Evolutionary conservation across 1,284 basidiomycete genomes (phyloP).

Genomic region (Amylostereum chailletii): DNA sequence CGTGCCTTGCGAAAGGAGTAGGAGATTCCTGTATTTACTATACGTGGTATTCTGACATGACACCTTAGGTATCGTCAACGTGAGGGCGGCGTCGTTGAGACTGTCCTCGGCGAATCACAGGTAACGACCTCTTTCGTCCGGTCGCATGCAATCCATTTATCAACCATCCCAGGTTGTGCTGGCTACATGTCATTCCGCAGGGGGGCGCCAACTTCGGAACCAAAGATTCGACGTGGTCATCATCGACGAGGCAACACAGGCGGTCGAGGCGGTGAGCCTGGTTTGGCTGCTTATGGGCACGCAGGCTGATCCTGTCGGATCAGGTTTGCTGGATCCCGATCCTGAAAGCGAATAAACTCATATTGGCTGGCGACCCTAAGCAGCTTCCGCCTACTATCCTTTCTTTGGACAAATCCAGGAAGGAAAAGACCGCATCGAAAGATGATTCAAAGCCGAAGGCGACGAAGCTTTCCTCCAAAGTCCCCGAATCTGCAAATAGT

Average conservation of each 20-base stretch:
- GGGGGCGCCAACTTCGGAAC: slow-evolving; percentile 69
- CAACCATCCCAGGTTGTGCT: slow-evolving; percentile 59
- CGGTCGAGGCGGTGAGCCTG: slow-evolving; percentile 74
- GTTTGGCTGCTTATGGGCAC: neutral
- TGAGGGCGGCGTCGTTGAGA: slow-evolving; percentile 75
- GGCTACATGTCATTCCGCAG: slow-evolving; percentile 89
- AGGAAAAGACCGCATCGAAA: slow-evolving; percentile 21
- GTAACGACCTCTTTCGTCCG: slow-evolving; percentile 23
- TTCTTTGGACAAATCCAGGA: slow-evolving; percentile 36
- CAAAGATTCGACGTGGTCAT: slow-evolving; percentile 85
- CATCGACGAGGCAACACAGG: slow-evolving; percentile 96
- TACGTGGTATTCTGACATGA: neutral
- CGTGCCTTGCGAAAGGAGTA: slow-evolving; percentile 87
- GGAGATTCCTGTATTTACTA: slow-evolving; percentile 13
- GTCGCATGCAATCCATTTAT: slow-evolving; percentile 1
- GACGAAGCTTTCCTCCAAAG: neutral
- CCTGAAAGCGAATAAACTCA: slow-evolving; percentile 80
- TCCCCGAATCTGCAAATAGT: neutral
- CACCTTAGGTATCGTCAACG: slow-evolving; percentile 71
- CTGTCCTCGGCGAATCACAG: slow-evolving; percentile 73
- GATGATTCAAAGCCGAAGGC: neutral
- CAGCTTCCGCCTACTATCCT: slow-evolving; percentile 92
- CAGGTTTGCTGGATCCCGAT: slow-evolving; percentile 95
- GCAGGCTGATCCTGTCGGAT: slow-evolving; percentile 5
- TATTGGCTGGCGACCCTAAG: slow-evolving; percentile 86